Evolutionary conservation across 768 basidiomycete genomes (phyloP).

Genomic region (Pholiota microspora): DNA sequence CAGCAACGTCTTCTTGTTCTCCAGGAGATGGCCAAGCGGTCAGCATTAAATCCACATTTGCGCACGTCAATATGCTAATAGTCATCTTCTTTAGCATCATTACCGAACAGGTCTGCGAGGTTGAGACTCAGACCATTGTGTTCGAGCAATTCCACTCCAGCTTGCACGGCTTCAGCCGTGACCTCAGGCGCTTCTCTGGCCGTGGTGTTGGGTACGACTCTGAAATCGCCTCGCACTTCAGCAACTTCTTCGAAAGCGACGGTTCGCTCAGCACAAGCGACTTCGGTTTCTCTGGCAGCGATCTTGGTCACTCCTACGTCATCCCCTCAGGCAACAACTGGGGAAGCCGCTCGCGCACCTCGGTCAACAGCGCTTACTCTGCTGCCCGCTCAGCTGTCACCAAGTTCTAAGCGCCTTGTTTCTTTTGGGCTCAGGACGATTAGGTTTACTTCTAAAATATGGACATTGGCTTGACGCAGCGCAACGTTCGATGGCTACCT

Average conservation of each 20-base stretch:
- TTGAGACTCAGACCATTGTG: slow-evolving; percentile 45
- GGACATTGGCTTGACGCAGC: slow-evolving; percentile 3
- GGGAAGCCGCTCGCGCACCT: slow-evolving; percentile 24
- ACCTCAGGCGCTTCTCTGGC: slow-evolving; percentile 38
- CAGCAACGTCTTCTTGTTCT: slow-evolving; percentile 46
- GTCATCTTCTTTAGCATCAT: slow-evolving; percentile 32
- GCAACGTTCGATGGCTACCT: not conserved
- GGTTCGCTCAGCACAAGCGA: slow-evolving; percentile 36
- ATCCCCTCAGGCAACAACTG: slow-evolving; percentile 40
- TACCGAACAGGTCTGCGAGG: slow-evolving; percentile 46
- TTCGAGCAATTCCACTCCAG: slow-evolving; percentile 43
- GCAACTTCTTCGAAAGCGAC: slow-evolving; percentile 31
- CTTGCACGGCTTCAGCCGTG: slow-evolving; percentile 37
- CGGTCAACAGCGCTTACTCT: slow-evolving; percentile 33
- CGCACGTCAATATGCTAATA: not conserved
- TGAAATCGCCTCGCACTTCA: slow-evolving; percentile 32
- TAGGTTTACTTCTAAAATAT: slow-evolving; percentile 10
- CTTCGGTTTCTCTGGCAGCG: slow-evolving; percentile 38
- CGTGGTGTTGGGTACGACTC: slow-evolving; percentile 39
- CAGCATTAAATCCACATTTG: not conserved
- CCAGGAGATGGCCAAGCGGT: slow-evolving; percentile 47
- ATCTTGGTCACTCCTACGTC: slow-evolving; percentile 37
- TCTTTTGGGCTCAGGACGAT: not conserved
- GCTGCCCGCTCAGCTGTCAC: slow-evolving; percentile 26
- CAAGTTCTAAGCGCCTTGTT: slow-evolving; percentile 13